phyloP scores from a whole-genome alignment of 805 yeast species.

The Candida chilensis region DNA sequence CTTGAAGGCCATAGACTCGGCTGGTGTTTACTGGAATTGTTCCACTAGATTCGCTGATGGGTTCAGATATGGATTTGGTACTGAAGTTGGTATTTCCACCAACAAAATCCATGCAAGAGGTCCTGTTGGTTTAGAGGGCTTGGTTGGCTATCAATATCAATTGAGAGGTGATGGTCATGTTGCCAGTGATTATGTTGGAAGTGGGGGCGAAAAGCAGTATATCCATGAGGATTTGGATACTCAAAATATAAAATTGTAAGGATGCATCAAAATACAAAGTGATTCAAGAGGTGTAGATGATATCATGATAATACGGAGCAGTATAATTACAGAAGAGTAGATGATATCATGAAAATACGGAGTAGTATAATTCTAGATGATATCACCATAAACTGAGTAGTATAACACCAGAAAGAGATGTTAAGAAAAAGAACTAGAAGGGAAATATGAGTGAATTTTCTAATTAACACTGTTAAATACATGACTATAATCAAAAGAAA shows the following conservation, averaged over 20 bases:
- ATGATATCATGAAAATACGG: too few relatives aligned
- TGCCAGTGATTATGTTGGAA: conserved; percentile 87
- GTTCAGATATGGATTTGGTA: conserved; percentile 95
- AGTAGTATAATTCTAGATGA: too few relatives aligned
- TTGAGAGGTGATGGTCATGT: conserved; percentile 89
- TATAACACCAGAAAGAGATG: too few relatives aligned
- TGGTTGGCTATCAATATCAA: conserved; percentile 92
- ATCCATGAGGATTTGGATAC: conserved; percentile 57
- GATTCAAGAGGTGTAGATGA: too few relatives aligned
- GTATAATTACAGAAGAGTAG: too few relatives aligned
- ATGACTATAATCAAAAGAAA: too few relatives aligned
- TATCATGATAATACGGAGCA: too few relatives aligned
- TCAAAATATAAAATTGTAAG: conserved; percentile 14
- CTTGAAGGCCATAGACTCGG: conserved; percentile 80
- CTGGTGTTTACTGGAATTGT: conserved; percentile 97
- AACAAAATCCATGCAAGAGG: conserved; percentile 98
- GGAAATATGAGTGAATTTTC: too few relatives aligned
- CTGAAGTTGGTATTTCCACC: conserved; percentile 97
- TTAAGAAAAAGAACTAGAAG: too few relatives aligned
- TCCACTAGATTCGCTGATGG: conserved; percentile 98
- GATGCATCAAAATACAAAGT: too few relatives aligned
- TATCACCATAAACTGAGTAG: too few relatives aligned
- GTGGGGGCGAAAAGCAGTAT: conserved; percentile 78
- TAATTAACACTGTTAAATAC: too few relatives aligned
- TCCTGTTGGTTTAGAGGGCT: conserved; percentile 96